Evolutionary conservation across 2,329 filamentous ascomycete genomes (phyloP).

Genomic region (Clarireedia monteithiana): DNA sequence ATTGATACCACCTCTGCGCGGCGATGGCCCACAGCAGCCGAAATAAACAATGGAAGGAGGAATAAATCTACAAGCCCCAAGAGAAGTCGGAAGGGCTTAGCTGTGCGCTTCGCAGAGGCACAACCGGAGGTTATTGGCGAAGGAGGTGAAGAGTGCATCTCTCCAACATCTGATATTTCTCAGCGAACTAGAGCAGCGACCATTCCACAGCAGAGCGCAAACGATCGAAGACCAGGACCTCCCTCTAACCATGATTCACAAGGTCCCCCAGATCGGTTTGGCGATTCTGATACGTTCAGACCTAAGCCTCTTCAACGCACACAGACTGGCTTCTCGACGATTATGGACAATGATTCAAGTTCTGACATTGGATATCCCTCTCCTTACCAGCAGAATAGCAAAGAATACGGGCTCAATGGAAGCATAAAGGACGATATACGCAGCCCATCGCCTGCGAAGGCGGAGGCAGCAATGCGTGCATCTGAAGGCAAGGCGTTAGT

Average conservation of each 20-base stretch:
- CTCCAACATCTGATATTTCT: constrained; percentile 53
- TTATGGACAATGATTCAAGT: constrained; percentile 3
- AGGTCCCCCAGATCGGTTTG: constrained; percentile 1
- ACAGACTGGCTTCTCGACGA: constrained; percentile 36
- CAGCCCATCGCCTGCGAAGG: constrained; percentile 30
- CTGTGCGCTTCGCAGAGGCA: constrained; percentile 65
- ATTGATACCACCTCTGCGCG: constrained; percentile 43
- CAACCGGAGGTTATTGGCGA: constrained; percentile 79
- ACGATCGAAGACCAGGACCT: constrained; percentile 5
- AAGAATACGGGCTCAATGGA: not conserved
- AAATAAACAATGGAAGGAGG: constrained; percentile 28
- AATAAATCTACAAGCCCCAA: constrained; percentile 29
- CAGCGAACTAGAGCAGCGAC: constrained; percentile 34
- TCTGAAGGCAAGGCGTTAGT: constrained; percentile 53
- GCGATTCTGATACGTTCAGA: constrained; percentile 32
- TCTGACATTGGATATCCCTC: not conserved
- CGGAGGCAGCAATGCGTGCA: constrained; percentile 51
- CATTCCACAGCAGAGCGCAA: constrained; percentile 10
- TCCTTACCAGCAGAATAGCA: not conserved
- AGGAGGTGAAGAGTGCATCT: constrained; percentile 72
- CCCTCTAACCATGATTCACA: constrained; percentile 4
- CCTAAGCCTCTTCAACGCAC: constrained; percentile 48
- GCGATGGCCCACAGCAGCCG: constrained; percentile 41
- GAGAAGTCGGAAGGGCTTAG: constrained; percentile 56
- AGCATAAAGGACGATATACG: constrained; percentile 3